Percentiles rank a stretch among this genome's conserved stretches.
These are phyloP conservation scores for Aquilaria agallochum DNA, from an alignment of 441 rosid genomes.

Conservation along the genomic window DNA sequence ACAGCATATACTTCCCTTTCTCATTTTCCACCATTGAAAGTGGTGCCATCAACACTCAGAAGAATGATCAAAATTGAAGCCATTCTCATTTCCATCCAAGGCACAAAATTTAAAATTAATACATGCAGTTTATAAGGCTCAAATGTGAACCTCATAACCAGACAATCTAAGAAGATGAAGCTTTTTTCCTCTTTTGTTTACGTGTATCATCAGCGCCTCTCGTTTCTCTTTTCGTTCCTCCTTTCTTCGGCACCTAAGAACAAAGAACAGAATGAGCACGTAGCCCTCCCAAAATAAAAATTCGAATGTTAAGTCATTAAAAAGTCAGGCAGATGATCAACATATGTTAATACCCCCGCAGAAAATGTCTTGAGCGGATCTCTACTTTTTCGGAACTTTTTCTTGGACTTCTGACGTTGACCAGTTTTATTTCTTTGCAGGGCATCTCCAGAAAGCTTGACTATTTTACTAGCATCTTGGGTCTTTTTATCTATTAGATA, in stretches of 20 bases:
- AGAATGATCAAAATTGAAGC: too few relatives aligned
- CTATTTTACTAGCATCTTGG: slow-evolving; percentile 85
- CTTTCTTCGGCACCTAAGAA: slow-evolving; percentile 36
- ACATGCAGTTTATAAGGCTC: too few relatives aligned
- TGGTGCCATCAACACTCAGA: too few relatives aligned
- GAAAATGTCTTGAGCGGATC: slow-evolving; percentile 36
- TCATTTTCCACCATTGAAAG: too few relatives aligned
- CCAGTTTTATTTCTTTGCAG: slow-evolving; percentile 52
- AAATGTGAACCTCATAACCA: too few relatives aligned
- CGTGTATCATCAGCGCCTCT: slow-evolving; percentile 15
- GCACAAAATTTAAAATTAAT: too few relatives aligned
- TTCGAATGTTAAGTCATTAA: background rate
- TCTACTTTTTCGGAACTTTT: slow-evolving; percentile 42
- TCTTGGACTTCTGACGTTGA: slow-evolving; percentile 39
- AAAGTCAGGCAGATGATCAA: background rate
- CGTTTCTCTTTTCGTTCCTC: slow-evolving; percentile 29
- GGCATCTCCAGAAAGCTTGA: slow-evolving; percentile 80
- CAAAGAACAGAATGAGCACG: background rate
- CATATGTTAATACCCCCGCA: background rate
- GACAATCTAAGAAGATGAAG: background rate
- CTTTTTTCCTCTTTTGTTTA: slow-evolving; percentile 31
- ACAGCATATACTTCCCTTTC: too few relatives aligned
- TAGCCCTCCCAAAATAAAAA: background rate
- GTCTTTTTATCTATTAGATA: slow-evolving; percentile 73
- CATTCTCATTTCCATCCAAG: too few relatives aligned